These are phyloP conservation scores for Wickerhamomyces rabaulensis DNA, from an alignment of 805 yeast genomes.

Conservation along the genomic window DNA sequence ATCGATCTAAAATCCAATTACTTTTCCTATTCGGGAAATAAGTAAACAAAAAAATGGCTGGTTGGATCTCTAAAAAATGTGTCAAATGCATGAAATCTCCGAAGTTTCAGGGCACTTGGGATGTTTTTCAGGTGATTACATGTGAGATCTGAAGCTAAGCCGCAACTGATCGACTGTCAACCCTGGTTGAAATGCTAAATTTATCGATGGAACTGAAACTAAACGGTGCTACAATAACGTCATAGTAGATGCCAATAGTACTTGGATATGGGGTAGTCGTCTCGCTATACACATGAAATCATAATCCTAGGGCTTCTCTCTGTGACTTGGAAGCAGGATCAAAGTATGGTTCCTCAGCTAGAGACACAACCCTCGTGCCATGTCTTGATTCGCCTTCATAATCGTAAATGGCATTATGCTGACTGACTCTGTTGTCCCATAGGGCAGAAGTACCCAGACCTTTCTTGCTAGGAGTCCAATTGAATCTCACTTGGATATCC, in stretches of 20 bases:
- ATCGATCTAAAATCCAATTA: neutral
- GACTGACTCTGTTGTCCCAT: conserved; percentile 55
- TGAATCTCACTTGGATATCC: conserved; percentile 50
- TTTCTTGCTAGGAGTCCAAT: conserved; percentile 39
- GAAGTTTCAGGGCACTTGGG: neutral
- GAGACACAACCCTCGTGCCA: conserved; percentile 57
- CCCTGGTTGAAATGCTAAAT: too few relatives aligned
- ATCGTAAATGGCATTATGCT: conserved; percentile 45
- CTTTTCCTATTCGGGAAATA: neutral
- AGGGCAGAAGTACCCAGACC: conserved; percentile 45
- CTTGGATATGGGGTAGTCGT: too few relatives aligned
- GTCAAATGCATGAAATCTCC: neutral
- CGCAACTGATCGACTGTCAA: too few relatives aligned
- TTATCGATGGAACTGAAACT: too few relatives aligned
- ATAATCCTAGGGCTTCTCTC: neutral
- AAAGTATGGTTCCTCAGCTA: conserved; percentile 51
- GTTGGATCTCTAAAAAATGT: neutral
- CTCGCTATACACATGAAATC: too few relatives aligned
- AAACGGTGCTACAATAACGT: too few relatives aligned
- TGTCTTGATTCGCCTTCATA: conserved; percentile 46
- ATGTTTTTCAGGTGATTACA: too few relatives aligned
- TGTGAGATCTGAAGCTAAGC: too few relatives aligned
- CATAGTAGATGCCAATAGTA: too few relatives aligned
- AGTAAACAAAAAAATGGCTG: neutral
- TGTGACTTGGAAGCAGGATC: conserved; percentile 1